Percentiles rank a stretch among this genome's conserved stretches.
Evolutionary conservation across 352 stramenopile species (phyloP).

Genomic region (Globisporangium abappressorium): DNA sequence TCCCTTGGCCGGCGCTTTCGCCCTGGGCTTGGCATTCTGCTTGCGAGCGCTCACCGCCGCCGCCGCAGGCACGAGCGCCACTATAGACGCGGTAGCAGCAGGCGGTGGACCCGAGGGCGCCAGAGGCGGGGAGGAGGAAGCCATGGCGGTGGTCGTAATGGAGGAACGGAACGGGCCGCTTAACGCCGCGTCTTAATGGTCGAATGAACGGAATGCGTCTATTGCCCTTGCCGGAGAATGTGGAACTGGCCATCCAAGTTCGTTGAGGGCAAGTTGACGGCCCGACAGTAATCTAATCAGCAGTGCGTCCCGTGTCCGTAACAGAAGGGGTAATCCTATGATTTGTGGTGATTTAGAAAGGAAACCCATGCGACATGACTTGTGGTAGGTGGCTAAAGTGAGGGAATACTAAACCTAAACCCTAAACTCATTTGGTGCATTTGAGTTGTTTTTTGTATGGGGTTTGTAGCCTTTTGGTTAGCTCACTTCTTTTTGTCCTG

Average conservation of each 20-base stretch:
- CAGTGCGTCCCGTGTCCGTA: neutral
- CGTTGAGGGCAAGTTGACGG: neutral
- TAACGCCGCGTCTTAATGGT: neutral
- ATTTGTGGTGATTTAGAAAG: neutral
- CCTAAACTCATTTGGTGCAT: too few species aligned
- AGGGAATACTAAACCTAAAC: neutral
- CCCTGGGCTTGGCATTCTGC: neutral
- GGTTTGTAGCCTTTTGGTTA: too few species aligned
- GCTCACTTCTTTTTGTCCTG: neutral
- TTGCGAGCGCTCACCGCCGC: neutral
- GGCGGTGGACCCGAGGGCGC: neutral
- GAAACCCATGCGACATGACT: neutral
- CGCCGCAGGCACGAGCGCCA: neutral
- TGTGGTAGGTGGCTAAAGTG: neutral
- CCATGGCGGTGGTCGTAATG: neutral
- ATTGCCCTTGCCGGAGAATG: neutral
- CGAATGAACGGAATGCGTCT: neutral
- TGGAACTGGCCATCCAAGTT: neutral
- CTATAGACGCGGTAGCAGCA: neutral
- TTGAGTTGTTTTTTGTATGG: neutral
- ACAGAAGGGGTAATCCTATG: neutral
- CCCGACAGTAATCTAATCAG: slow-evolving; percentile 2
- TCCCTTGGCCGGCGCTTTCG: neutral
- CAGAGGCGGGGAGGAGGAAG: neutral
- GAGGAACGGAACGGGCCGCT: too few species aligned